A percentile compares a stretch with the other conserved stretches of the same genome.
phyloP scores from a whole-genome alignment of 495 filamentous ascomycete species.

The Aspergillus funiculosus region DNA sequence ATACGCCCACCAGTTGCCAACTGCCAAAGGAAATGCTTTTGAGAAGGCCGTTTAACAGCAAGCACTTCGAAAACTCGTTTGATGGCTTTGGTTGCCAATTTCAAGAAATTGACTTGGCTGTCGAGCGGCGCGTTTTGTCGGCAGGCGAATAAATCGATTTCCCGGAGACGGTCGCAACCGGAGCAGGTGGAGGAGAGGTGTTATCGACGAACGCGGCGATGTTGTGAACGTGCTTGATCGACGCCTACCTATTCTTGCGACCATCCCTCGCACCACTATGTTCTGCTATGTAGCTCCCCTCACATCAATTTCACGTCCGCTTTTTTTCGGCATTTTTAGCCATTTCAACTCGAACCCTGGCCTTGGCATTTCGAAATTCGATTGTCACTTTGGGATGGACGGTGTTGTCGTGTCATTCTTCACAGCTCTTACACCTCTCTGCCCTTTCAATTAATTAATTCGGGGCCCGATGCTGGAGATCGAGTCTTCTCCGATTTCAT shows the following conservation, averaged over 20 bases:
- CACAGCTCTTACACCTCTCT: no score
- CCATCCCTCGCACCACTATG: not conserved
- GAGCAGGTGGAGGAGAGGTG: conserved; percentile 22
- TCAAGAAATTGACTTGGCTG: conserved; percentile 4
- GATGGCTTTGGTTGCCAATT: not conserved
- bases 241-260: not conserved
- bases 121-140: conserved; percentile 1
- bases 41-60: not conserved
- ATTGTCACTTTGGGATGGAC: no score
- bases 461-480: no score
- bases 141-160: conserved; percentile 4
- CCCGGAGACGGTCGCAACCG: conserved; percentile 27
- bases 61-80: not conserved
- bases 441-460: no score
- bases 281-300: not conserved
- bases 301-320: not conserved
- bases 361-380: no score
- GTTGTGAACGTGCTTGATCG: not conserved
- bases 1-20: no score
- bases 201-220: conserved; percentile 34
- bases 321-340: no score
- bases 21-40: no score
- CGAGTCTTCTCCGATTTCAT: no score
- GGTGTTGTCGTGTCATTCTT: no score
- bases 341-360: no score